Base-by-base conservation (phyloP, 179 eudicot species). In the Beta macrorhiza region DNA sequence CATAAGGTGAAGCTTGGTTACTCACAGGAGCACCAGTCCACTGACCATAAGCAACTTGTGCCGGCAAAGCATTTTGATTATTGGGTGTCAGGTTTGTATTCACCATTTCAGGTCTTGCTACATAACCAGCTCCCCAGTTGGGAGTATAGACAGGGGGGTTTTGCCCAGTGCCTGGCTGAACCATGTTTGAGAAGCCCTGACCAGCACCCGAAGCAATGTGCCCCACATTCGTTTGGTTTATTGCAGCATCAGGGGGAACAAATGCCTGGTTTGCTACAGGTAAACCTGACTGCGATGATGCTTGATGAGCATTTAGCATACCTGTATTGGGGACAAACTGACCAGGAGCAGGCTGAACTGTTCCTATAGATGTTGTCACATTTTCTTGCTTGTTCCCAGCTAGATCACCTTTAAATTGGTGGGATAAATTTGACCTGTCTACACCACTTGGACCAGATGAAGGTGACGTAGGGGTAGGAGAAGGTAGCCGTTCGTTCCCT, bases 391-490 rank as follows among this genome's bases (percentile, higher is more conserved):
- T 86, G 74, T 45, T 89, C 37, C 79, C 81, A 10, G 42, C 62
- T 52, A 70, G 20, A 78, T 70, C 75, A n/a, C 81, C 77, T 47
- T 65, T 84, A 9, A 78, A 64, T 57, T 80, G 80, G 3, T 49
- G 84, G 67, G 87, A 62, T 51, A 75, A 44, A 55, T 79, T 79
- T 4, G 87, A 76, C 53, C 70, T 82, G 61, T 37, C 85, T 37
- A 49, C 32, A 67, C 86, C 79, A 29, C 72, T 79, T 55, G 80
- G 89, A 67, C 72, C 68, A 59, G 84, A 80, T 45, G 69, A 63
- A 67, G 87, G 82, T 58, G 86, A 80, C 0, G 85, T 83, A 64
- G 94, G 89, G 61, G 87, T 81, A 78, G 92, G 88, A 59, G 94
- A 89, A 19, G 88, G 90, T 52, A 86, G 82, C 22, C 80, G 79